phyloP scores from a whole-genome alignment of 116 monocot genomes.

The Zostera marina region DNA sequence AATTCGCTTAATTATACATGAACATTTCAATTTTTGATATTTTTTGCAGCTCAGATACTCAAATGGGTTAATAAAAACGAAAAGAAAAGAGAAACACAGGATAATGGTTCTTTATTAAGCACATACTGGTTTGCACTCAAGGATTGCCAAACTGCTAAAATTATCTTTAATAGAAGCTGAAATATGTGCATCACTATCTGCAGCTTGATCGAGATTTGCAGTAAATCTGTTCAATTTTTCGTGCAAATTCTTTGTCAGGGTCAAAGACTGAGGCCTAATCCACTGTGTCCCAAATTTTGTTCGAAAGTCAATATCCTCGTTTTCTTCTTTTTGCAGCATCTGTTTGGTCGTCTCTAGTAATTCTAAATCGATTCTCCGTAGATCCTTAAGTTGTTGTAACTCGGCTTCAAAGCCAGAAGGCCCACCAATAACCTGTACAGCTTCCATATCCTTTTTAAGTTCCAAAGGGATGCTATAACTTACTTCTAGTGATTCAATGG shows the following conservation, averaged over 20 bases:
- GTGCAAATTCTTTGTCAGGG: slow-evolving; percentile 72
- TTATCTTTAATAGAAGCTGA: slow-evolving; percentile 59
- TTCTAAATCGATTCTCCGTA: slow-evolving; percentile 90
- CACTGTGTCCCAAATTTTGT: slow-evolving; percentile 72
- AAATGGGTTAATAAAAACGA: not conserved
- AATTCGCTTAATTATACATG: too few relatives aligned
- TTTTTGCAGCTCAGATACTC: not conserved
- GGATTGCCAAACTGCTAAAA: slow-evolving; percentile 49
- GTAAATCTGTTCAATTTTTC: slow-evolving; percentile 86
- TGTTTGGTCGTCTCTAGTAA: slow-evolving; percentile 73
- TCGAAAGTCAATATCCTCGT: slow-evolving; percentile 64
- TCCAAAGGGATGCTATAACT: slow-evolving; percentile 59
- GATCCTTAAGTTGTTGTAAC: slow-evolving; percentile 83
- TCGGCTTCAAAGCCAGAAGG: slow-evolving; percentile 62
- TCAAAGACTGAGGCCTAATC: slow-evolving; percentile 87
- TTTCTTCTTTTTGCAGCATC: slow-evolving; percentile 78
- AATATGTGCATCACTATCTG: slow-evolving; percentile 84
- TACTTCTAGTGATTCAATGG: slow-evolving; percentile 68
- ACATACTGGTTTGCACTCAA: slow-evolving; percentile 66
- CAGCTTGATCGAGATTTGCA: slow-evolving; percentile 71
- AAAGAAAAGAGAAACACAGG: not conserved
- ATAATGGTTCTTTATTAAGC: not conserved
- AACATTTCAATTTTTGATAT: not conserved
- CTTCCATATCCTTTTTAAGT: slow-evolving; percentile 85
- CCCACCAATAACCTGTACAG: slow-evolving; percentile 79